A percentile compares a stretch with the other conserved stretches of the same genome.
These are phyloP conservation scores for Lipomyces yarrowii DNA, from an alignment of 1,139 yeast genomes.

Conservation along the genomic window DNA sequence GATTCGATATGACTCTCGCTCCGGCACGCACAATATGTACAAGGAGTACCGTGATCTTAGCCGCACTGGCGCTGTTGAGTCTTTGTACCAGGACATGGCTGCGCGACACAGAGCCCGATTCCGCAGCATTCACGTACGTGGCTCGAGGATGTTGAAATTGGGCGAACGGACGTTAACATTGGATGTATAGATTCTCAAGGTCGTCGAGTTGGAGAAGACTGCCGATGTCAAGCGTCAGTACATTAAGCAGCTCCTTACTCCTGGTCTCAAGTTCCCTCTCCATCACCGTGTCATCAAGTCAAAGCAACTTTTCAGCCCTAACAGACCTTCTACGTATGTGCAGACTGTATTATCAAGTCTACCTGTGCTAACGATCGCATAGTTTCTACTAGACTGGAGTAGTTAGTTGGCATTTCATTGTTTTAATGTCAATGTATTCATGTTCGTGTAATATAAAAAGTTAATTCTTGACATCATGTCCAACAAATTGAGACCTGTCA, in stretches of 20 bases:
- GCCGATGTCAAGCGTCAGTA: slow-evolving; percentile 99
- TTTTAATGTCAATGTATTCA: neutral
- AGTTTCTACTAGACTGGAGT: slow-evolving; percentile 18
- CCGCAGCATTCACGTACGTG: slow-evolving; percentile 85
- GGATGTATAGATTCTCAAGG: slow-evolving; percentile 56
- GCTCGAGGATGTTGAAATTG: slow-evolving; percentile 45
- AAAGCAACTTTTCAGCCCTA: slow-evolving; percentile 83
- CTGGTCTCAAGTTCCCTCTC: slow-evolving; percentile 99
- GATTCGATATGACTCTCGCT: slow-evolving; percentile 99
- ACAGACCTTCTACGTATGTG: slow-evolving; percentile 79
- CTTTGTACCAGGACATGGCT: slow-evolving; percentile 99
- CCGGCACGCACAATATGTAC: slow-evolving; percentile 99
- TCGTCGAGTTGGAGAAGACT: slow-evolving; percentile 96
- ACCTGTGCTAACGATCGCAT: neutral
- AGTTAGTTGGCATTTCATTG: neutral
- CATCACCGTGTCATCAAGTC: slow-evolving; percentile 98
- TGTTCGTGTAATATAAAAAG: neutral
- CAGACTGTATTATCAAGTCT: neutral
- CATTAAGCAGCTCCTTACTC: slow-evolving; percentile 94
- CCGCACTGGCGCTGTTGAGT: slow-evolving; percentile 98
- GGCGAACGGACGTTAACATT: neutral
- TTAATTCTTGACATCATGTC: neutral
- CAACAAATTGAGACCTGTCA: neutral
- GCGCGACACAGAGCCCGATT: slow-evolving; percentile 99
- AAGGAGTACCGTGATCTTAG: slow-evolving; percentile 99